Percentiles rank a stretch among this genome's conserved stretches.
Conservation (phyloP, 2,329 filamentous ascomycete genomes). For the Monosporascus sp. region DNA sequence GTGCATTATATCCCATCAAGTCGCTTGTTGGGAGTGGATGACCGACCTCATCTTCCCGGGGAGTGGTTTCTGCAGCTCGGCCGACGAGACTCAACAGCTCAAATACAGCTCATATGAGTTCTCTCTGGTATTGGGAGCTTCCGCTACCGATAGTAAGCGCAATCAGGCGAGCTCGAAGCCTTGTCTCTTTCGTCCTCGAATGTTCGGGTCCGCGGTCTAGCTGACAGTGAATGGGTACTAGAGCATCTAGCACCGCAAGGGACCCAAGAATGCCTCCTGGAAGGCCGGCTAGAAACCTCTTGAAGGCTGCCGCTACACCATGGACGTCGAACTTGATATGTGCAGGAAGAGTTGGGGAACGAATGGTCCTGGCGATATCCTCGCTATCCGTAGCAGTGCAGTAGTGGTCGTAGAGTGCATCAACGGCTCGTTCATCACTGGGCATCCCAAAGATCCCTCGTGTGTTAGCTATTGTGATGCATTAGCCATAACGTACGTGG, state of each 20-base stretch:
- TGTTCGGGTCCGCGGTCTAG: conserved; percentile 46
- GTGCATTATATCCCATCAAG: conserved; percentile 57
- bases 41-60: conserved; percentile 46
- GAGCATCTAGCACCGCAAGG: conserved; percentile 52
- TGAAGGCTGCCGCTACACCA: conserved; percentile 64
- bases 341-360: conserved; percentile 51
- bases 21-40: conserved; percentile 49
- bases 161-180: conserved; percentile 58
- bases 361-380: conserved; percentile 51
- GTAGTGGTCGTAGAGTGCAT: conserved; percentile 59
- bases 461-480: conserved; percentile 31
- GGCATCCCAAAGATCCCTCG: conserved; percentile 59
- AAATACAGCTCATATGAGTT: conserved; percentile 62
- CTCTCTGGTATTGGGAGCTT: conserved; percentile 53
- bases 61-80: conserved; percentile 47
- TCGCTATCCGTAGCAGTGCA: conserved; percentile 43
- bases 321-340: conserved; percentile 56
- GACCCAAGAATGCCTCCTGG: conserved; percentile 64
- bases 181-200: conserved; percentile 47
- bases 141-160: conserved; percentile 56
- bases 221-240: conserved; percentile 56
- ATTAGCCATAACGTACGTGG: not conserved
- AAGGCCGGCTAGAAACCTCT: conserved; percentile 56
- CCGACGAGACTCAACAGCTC: conserved; percentile 59
- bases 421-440: conserved; percentile 51